phyloP scores from a whole-genome alignment of 176 grass and related monocot species.

The Zoysia japonica region DNA sequence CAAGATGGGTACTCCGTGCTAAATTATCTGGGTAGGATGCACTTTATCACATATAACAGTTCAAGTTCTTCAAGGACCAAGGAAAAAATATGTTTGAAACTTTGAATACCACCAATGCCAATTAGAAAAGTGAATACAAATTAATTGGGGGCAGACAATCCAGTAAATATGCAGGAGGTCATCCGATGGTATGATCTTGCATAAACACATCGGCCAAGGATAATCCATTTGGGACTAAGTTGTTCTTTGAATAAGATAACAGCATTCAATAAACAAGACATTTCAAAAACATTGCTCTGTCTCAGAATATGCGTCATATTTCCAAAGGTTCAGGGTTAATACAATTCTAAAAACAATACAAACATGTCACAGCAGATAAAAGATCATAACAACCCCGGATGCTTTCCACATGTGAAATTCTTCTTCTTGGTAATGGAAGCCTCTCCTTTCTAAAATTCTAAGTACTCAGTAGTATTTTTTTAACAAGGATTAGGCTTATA shows the following conservation, averaged over 20 bases:
- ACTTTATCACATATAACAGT: neutral
- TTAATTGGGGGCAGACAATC: neutral
- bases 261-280: neutral
- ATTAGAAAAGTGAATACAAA: conserved; percentile 4
- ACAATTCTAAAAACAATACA: neutral
- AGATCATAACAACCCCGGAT: neutral
- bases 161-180: neutral
- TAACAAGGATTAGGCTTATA: neutral
- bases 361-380: neutral
- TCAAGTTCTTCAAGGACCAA: neutral
- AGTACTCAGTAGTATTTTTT: conserved; percentile 20
- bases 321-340: neutral
- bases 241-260: neutral
- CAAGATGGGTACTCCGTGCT: neutral
- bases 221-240: neutral
- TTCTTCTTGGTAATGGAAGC: neutral
- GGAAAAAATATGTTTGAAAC: neutral
- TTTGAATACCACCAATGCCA: neutral
- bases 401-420: neutral
- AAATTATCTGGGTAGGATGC: neutral
- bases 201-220: neutral
- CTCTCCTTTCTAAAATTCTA: neutral
- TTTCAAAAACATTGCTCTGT: neutral
- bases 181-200: neutral
- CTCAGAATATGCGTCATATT: neutral